phyloP scores from a whole-genome alignment of 257 asterid genomes.

The Solanum paucissectum region DNA sequence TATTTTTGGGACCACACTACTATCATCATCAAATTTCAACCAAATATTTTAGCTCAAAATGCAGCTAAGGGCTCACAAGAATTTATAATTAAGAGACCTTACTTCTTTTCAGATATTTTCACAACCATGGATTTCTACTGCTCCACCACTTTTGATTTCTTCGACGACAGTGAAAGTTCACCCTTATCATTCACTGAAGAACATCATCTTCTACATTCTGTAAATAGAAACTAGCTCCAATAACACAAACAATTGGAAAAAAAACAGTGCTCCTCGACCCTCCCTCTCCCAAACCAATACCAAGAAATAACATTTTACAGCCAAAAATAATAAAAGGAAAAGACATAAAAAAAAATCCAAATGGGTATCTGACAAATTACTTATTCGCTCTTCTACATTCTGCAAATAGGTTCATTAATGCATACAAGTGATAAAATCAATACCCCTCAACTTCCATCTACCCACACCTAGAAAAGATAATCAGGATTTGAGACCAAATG shows the following conservation, averaged over 20 bases:
- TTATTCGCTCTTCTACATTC: constrained; percentile 2
- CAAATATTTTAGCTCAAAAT: neutral
- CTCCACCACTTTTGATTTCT: constrained; percentile 14
- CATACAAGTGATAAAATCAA: neutral
- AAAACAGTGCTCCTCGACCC: neutral
- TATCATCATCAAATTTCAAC: neutral
- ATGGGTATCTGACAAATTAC: neutral
- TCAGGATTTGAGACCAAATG: neutral
- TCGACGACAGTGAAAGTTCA: constrained; percentile 2
- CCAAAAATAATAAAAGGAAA: neutral
- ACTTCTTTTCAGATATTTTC: constrained; percentile 19
- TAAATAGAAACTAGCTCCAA: constrained; percentile 2
- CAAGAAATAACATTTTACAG: neutral
- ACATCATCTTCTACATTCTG: constrained; percentile 15
- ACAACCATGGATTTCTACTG: constrained; percentile 6
- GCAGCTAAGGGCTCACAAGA: neutral
- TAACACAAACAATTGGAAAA: neutral
- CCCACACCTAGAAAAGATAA: neutral
- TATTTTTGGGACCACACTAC: neutral
- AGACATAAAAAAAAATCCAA: neutral
- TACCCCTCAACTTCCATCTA: neutral
- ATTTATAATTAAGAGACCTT: neutral
- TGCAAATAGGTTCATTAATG: neutral
- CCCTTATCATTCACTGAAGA: constrained; percentile 4
- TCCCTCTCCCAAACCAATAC: neutral